A percentile compares a stretch with the other conserved stretches of the same genome.
phyloP scores from a whole-genome alignment of 352 stramenopile genomes.

The Pythium guiyangense region DNA sequence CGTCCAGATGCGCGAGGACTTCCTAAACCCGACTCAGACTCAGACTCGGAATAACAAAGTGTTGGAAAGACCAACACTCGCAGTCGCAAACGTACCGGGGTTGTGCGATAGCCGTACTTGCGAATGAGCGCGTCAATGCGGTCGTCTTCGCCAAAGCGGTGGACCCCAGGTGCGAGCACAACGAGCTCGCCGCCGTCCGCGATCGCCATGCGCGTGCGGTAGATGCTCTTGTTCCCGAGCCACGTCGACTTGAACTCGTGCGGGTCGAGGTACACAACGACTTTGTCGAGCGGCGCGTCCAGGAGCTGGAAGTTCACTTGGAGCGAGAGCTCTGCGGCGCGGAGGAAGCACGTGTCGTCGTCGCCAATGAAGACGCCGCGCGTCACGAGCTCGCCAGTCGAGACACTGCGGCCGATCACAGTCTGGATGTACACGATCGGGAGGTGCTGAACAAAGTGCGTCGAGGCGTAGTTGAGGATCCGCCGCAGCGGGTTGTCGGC shows the following conservation, averaged over 20 bases:
- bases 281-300: constrained; percentile 87
- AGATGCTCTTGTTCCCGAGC: constrained; percentile 98
- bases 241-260: constrained; percentile 98
- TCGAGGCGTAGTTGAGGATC: constrained; percentile 95
- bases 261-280: constrained; percentile 95
- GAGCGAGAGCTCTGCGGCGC: constrained; percentile 91
- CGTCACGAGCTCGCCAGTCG: constrained; percentile 61
- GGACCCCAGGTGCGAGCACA: constrained; percentile 92
- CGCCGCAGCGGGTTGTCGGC: constrained; percentile 93
- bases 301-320: constrained; percentile 96
- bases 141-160: constrained; percentile 93
- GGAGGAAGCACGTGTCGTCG: constrained; percentile 94
- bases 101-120: constrained; percentile 96
- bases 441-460: constrained; percentile 87
- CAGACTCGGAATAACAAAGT: constrained; percentile 8
- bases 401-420: constrained; percentile 83
- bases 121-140: constrained; percentile 95
- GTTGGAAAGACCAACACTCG: neutral
- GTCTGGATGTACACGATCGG: constrained; percentile 96
- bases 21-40: constrained; percentile 29
- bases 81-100: constrained; percentile 56
- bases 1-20: constrained; percentile 89
- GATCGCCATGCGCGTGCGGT: constrained; percentile 97
- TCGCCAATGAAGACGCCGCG: constrained; percentile 95
- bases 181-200: constrained; percentile 93